These are phyloP conservation scores for Solanum etuberosum DNA, from an alignment of 257 asterid genomes.

Conservation along the genomic window DNA sequence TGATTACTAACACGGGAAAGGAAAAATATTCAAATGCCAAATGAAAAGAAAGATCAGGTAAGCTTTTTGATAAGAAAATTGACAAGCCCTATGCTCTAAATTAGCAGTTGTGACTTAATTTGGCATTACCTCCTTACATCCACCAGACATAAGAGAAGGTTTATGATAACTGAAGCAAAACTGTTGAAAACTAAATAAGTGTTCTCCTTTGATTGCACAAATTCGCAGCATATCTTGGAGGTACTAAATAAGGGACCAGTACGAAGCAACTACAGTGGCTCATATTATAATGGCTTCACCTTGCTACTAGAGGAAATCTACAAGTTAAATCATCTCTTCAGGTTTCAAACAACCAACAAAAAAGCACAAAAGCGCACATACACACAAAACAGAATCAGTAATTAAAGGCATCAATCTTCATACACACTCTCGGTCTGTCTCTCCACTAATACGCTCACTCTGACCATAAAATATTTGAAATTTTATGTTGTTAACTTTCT, in stretches of 20 bases:
- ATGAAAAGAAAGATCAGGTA: neutral
- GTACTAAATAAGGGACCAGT: neutral
- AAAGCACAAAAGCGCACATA: neutral
- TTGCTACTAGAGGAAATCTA: neutral
- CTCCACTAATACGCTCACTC: neutral
- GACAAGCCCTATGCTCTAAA: neutral
- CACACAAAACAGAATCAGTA: neutral
- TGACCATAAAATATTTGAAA: neutral
- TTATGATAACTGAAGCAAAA: neutral
- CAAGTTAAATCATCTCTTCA: neutral
- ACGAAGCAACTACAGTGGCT: neutral
- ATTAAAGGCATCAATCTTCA: neutral
- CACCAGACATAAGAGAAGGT: neutral
- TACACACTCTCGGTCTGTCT: neutral
- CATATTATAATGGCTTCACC: neutral
- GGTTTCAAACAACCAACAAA: neutral
- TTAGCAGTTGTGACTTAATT: neutral
- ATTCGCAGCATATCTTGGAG: neutral
- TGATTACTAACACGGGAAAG: neutral
- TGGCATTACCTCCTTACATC: neutral
- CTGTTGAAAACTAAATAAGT: neutral
- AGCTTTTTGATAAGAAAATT: neutral
- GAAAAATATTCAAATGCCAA: neutral
- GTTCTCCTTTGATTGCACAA: neutral
- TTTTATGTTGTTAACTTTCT: neutral